Base-by-base conservation (phyloP, 2,329 filamentous ascomycete species). In the Penicillium sp. region DNA sequence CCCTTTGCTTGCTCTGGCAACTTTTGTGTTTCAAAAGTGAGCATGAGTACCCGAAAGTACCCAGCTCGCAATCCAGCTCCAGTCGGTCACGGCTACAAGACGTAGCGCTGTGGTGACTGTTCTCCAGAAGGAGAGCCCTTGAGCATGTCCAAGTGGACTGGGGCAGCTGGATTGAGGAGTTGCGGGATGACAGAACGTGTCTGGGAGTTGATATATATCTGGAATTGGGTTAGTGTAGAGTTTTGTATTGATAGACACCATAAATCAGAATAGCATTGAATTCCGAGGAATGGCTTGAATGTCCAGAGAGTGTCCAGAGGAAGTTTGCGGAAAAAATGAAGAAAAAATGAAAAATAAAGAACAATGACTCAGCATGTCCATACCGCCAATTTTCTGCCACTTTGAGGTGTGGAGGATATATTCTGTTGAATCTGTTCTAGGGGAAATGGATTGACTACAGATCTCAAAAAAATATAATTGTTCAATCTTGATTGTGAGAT, bases 1-100 rank as follows among this genome's bases (percentile, higher is more conserved):
- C 73, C 70, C 75, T 76, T 58, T 53, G 53, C n/a, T 77, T 74
- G 54, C 59, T 77, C 68, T 77, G 60, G 74, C 75, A 77, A 76
- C 67, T 64, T 61, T 50, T 53, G 54, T 45, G 49, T 39, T 56
- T 44, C 44, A 49, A 53, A 58, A 57, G 38, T 44, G 49, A 53
- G 23, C 52, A 19, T 52, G 55, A 48, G 38, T 39, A 29, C 59
- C 57, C 58, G 54, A 61, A 59, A 44, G 56, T 49, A 52, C 60
- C 63, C 45, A 53, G 59, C 60, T 61, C 60, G 59, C 68, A 72
- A 68, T 62, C 70, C 74, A 76, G 73, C 73, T 74, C 74, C 75
- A 74, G 68, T 72, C 70, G 62, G 68, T 64, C 70, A 75, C 71
- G 70, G 66, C 68, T 72, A 77, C 74, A 77, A 74, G 70, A 77